Evolutionary conservation across 2,329 filamentous ascomycete species (phyloP).

Genomic region (Xylaria digitata): DNA sequence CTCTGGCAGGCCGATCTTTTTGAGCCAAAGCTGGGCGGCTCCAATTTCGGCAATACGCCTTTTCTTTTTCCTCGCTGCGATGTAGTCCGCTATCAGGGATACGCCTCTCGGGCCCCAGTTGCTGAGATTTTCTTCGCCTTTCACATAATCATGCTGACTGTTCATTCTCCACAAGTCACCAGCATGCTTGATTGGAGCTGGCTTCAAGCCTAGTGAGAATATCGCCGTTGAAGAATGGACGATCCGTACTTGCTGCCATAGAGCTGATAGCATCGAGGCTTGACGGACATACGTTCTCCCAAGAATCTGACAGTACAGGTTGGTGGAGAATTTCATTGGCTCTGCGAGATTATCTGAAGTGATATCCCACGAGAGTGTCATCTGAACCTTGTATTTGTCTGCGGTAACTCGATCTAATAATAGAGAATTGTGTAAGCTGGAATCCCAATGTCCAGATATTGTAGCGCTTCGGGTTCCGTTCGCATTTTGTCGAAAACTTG

Average conservation of each 20-base stretch:
- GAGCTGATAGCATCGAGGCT: conserved; percentile 84
- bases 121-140: conserved; percentile 87
- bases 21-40: conserved; percentile 74
- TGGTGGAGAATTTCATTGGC: conserved; percentile 86
- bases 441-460: conserved; percentile 95
- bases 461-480: conserved; percentile 91
- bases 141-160: conserved; percentile 94
- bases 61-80: conserved; percentile 78
- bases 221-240: conserved; percentile 88
- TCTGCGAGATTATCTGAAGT: conserved; percentile 84
- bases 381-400: conserved; percentile 92
- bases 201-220: conserved; percentile 87
- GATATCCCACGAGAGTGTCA: conserved; percentile 88
- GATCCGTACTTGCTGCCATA: conserved; percentile 87
- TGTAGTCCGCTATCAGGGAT: conserved; percentile 89
- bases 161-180: conserved; percentile 97
- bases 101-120: conserved; percentile 91
- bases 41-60: conserved; percentile 83
- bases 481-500: conserved; percentile 83
- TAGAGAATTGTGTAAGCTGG: conserved; percentile 89
- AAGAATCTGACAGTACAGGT: conserved; percentile 84
- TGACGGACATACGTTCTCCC: conserved; percentile 86
- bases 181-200: conserved; percentile 88
- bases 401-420: conserved; percentile 91
- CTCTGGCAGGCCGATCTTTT: conserved; percentile 64